These are phyloP conservation scores for Botrytis paeoniae DNA, from an alignment of 2,329 filamentous ascomycete genomes.

Conservation along the genomic window DNA sequence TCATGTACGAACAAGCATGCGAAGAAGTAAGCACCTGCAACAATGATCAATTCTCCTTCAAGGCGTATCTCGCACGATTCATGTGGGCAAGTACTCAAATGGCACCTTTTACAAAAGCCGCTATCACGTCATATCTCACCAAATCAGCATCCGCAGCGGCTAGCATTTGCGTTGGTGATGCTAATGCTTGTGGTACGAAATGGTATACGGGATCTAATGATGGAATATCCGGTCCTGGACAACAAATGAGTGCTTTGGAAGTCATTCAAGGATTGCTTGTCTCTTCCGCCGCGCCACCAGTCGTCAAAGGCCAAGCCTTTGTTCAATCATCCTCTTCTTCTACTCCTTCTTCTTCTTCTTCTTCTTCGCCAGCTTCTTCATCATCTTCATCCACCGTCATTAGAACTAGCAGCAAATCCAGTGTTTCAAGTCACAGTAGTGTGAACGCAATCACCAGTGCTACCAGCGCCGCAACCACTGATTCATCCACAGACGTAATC, in stretches of 20 bases:
- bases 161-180: conserved; percentile 54
- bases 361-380: not conserved
- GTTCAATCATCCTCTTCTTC: conserved; percentile 20
- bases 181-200: conserved; percentile 53
- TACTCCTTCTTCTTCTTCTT: not conserved
- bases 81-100: conserved; percentile 57
- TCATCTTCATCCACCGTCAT: not conserved
- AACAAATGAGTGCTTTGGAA: conserved; percentile 64
- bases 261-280: conserved; percentile 58
- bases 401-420: not conserved
- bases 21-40: conserved; percentile 57
- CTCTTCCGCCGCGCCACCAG: conserved; percentile 36
- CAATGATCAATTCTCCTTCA: conserved; percentile 65
- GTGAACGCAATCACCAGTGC: not conserved
- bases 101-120: conserved; percentile 51
- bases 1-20: conserved; percentile 67
- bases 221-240: conserved; percentile 53
- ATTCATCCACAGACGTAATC: not conserved
- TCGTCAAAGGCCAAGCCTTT: conserved; percentile 18
- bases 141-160: conserved; percentile 56
- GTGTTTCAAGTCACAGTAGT: not conserved
- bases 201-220: conserved; percentile 61
- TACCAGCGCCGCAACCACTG: not conserved
- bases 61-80: conserved; percentile 64
- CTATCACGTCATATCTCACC: conserved; percentile 49